Evolutionary conservation across 495 filamentous ascomycete species (phyloP).

Genomic region (Hyaloscypha bicolor): DNA sequence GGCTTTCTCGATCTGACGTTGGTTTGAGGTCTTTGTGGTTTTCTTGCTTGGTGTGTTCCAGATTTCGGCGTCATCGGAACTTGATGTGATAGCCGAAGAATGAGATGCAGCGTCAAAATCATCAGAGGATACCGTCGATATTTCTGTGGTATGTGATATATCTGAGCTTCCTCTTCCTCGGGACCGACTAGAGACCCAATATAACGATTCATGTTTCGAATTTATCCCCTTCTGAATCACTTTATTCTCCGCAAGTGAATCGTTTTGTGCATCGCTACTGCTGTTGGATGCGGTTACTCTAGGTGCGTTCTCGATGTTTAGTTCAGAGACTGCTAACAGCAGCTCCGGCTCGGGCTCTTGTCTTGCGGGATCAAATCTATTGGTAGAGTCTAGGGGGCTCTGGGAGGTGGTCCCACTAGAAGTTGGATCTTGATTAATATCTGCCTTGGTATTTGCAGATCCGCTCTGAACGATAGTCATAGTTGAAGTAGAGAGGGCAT

Average conservation of each 20-base stretch:
- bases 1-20: too few species aligned
- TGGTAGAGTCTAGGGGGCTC: background rate
- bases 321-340: background rate
- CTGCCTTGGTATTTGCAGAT: background rate
- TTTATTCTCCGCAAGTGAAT: background rate
- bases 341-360: background rate
- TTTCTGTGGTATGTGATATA: too few species aligned
- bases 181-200: too few species aligned
- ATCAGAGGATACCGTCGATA: too few species aligned
- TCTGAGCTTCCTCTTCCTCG: too few species aligned
- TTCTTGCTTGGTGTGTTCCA: too few species aligned
- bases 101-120: too few species aligned
- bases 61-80: too few species aligned
- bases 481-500: background rate
- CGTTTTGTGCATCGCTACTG: constrained; percentile 4
- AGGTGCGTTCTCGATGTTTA: constrained; percentile 1
- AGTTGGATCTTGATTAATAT: constrained; percentile 6
- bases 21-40: too few species aligned
- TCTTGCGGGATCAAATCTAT: background rate
- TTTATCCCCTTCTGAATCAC: background rate
- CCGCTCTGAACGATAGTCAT: background rate
- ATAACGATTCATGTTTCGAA: too few species aligned
- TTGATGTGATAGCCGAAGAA: too few species aligned
- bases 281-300: background rate
- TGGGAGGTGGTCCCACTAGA: constrained; percentile 1